Base-by-base conservation (phyloP, 2,329 filamentous ascomycete genomes). In the Aphanocladium album region DNA sequence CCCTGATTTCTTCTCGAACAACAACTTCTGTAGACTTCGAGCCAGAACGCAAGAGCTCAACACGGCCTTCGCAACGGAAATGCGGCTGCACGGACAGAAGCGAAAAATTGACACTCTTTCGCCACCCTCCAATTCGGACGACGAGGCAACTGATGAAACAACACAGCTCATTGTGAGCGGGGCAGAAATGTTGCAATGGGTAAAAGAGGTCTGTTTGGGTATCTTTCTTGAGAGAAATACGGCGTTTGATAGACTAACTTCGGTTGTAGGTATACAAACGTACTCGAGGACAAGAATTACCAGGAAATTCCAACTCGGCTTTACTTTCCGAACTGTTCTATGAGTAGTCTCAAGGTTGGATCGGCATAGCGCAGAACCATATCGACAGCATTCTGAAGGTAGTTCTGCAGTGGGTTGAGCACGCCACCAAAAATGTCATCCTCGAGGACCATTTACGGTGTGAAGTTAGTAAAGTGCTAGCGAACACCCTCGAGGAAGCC, bases 1-100 rank as follows among this genome's bases (percentile, higher is more conserved):
- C 21, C 27, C 46, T 37, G 60, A 57, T 17, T 71, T 67, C 11
- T 68, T 67, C 39, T 21, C 27, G 5, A 45, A 64, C 39, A 21
- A 62, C 51, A 53, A 64, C 62, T 61, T 59, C 51, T 57, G 62
- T 17, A 62, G 71, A 45, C 61, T 73, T 37, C 66, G 71, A 9
- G 67, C 70, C 1, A 47, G 62, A 5, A 47, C 72, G n/a, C 69
- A 73, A 43, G n/a, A 61, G 8, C 46, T 62, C 35, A 69, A 71
- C 41, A 62, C 49, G 7, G 33, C 64, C 1, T 71, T 72, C 57
- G 62, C 66, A 6, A 45, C 37, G 19, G 2, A 55, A 14, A 65
- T 68, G 62, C 59, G 55, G 14, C 9, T 23, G 3, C 19, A 54
- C 27, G 63, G 61, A 19, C 49, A 61, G 52, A 47, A 23, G 41